Evolutionary conservation across 805 yeast species (phyloP).

Genomic region (Nakazawaea ishiwadae): DNA sequence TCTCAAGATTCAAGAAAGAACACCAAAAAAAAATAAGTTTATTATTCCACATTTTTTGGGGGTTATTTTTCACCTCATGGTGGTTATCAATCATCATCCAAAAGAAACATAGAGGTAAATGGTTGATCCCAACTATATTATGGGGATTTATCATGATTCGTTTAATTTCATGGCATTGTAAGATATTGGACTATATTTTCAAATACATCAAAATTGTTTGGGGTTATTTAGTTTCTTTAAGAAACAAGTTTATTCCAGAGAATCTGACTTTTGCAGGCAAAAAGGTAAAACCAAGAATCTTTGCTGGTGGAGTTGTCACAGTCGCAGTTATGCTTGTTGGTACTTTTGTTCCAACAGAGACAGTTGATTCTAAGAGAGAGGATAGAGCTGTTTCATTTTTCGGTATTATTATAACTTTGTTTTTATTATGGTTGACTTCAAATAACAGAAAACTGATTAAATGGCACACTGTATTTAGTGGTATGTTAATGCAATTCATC

Average conservation of each 20-base stretch:
- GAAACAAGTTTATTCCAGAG: slow-evolving; percentile 36
- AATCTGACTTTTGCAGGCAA: slow-evolving; percentile 13
- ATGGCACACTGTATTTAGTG: slow-evolving; percentile 58
- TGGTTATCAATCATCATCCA: slow-evolving; percentile 41
- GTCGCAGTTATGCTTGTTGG: slow-evolving; percentile 47
- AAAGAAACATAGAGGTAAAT: slow-evolving; percentile 33
- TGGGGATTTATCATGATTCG: slow-evolving; percentile 39
- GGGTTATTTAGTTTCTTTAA: slow-evolving; percentile 27
- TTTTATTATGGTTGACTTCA: slow-evolving; percentile 40
- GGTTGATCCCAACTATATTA: slow-evolving; percentile 42
- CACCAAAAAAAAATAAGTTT: background rate
- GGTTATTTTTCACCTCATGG: slow-evolving; percentile 19
- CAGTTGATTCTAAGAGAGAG: slow-evolving; percentile 37
- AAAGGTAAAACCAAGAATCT: slow-evolving; percentile 27
- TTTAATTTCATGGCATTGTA: slow-evolving; percentile 31
- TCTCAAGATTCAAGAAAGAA: background rate
- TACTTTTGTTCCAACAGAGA: slow-evolving; percentile 46
- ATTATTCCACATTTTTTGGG: background rate
- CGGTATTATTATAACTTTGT: slow-evolving; percentile 44
- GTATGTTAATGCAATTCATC: slow-evolving; percentile 55
- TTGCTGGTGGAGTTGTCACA: slow-evolving; percentile 40
- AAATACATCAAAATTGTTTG: slow-evolving; percentile 18
- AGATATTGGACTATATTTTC: slow-evolving; percentile 20
- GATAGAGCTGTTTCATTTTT: slow-evolving; percentile 57
- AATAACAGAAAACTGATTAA: slow-evolving; percentile 38